Percentiles rank a stretch among this genome's conserved stretches.
These are phyloP conservation scores for Hyaloperonospora arabidopsidis DNA, from an alignment of 352 stramenopile species.

Conservation along the genomic window DNA sequence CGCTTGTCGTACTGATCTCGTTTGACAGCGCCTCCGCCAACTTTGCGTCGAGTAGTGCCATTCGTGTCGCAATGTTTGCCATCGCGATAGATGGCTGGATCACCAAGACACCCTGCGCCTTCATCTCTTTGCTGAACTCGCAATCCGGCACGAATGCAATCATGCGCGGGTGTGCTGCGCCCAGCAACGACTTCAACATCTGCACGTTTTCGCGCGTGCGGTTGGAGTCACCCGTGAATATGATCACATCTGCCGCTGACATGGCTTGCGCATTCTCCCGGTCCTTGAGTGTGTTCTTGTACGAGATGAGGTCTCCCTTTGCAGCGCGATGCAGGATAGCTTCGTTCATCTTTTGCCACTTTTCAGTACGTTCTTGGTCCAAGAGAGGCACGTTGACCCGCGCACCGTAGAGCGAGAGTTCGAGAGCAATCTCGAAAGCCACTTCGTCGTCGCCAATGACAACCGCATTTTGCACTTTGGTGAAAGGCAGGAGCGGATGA, in stretches of 20 bases:
- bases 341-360: slow-evolving; percentile 60
- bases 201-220: slow-evolving; percentile 48
- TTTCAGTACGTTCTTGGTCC: slow-evolving; percentile 45
- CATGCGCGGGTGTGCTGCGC: slow-evolving; percentile 39
- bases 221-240: slow-evolving; percentile 51
- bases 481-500: slow-evolving; percentile 26
- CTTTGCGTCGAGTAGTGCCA: slow-evolving; percentile 48
- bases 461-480: slow-evolving; percentile 42
- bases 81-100: slow-evolving; percentile 63
- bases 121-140: slow-evolving; percentile 42
- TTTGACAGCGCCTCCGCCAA: slow-evolving; percentile 33
- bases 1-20: slow-evolving; percentile 42
- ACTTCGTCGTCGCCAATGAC: slow-evolving; percentile 61
- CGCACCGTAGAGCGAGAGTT: slow-evolving; percentile 56
- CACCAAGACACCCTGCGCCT: slow-evolving; percentile 26
- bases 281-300: slow-evolving; percentile 59
- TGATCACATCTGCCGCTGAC: slow-evolving; percentile 43
- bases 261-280: slow-evolving; percentile 30
- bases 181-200: slow-evolving; percentile 37
- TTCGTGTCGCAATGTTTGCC: slow-evolving; percentile 59
- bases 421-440: slow-evolving; percentile 53
- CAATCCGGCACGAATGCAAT: slow-evolving; percentile 49
- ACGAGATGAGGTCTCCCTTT: slow-evolving; percentile 58
- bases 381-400: slow-evolving; percentile 54
- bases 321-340: slow-evolving; percentile 39